Evolutionary conservation across 495 filamentous ascomycete species (phyloP), one percentile per base, ranked within the genome.

Genomic region (Haplographium delicatum): DNA sequence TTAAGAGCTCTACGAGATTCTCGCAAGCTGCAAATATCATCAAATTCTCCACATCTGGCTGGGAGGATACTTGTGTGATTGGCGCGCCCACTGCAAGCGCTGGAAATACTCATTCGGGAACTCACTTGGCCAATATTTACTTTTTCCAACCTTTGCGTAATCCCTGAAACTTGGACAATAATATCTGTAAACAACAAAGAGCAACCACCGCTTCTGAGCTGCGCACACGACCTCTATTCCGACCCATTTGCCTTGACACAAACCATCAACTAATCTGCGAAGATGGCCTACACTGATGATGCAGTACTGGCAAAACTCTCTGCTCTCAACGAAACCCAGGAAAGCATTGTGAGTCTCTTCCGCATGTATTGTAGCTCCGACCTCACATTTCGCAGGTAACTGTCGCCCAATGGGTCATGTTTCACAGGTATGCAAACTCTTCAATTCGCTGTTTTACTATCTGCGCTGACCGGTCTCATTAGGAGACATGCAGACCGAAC

Each of bases 341-440:
- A 97, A 58, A 89, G 87, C 69, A 95, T 97, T 59, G 88, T 94
- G 39, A 30, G 58, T 54, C 22, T 20, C 20, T 35, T 22, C 7
- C 20, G 6, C 31, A 25, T 3, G 23, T 18, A 26, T n/a, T 15
- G 6, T 2, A 24, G 2, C 9, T 39, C 20, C n/a, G 8, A 7
- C 1, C n/a, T 6, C 19, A 18, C 46, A 5, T 38, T 20, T 47
- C 20, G 7, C 39, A 61, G 58, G 58, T 61, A 4, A 86, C 88
- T 40, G 90, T 94, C 43, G 85, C 90, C 37, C 91, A 96, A 84
- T 99, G 94, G 94, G 87, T 99, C 49, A 89, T 97, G 85, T 99
- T 97, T 65, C 90, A 99, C 70, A 83, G 89, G 91, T 95, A 85
- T 59, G 69, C 47, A 55, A 42, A 51, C 43, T 20, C 10, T 20